Evolutionary conservation across 2,329 filamentous ascomycete genomes (phyloP).

Genomic region (Sclerotinia subarctica): DNA sequence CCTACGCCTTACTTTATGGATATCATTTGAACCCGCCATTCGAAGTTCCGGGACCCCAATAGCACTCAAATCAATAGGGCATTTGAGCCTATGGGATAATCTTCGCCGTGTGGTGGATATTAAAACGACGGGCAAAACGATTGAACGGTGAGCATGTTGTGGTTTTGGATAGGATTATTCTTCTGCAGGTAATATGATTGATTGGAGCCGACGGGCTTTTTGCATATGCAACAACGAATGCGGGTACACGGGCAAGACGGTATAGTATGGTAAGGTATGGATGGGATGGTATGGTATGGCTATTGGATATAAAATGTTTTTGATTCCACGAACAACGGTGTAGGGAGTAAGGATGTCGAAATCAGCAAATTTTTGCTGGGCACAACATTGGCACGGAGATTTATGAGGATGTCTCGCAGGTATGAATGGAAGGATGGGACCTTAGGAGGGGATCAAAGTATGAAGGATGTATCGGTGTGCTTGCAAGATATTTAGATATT

Average conservation of each 20-base stretch:
- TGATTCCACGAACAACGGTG: neutral
- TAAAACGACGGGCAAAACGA: neutral
- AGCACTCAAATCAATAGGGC: neutral
- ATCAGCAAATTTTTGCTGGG: neutral
- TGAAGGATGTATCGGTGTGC: neutral
- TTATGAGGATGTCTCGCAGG: neutral
- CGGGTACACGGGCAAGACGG: neutral
- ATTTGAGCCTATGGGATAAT: constrained; percentile 10
- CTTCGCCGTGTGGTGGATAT: neutral
- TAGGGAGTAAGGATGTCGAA: neutral
- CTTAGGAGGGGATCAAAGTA: neutral
- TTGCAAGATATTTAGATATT: too few species aligned
- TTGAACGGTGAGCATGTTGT: constrained; percentile 29
- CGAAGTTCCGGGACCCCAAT: neutral
- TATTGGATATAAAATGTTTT: neutral
- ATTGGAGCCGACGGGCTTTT: constrained; percentile 16
- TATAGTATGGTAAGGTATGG: neutral
- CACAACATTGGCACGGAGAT: neutral
- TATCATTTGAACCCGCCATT: constrained; percentile 14
- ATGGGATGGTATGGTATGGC: too few species aligned
- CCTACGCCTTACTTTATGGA: constrained; percentile 27
- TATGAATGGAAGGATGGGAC: neutral
- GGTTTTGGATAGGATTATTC: constrained; percentile 26
- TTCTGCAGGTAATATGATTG: constrained; percentile 19
- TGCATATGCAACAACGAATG: constrained; percentile 10